Evolutionary conservation across 805 yeast species (phyloP).

Genomic region (Suhomyces emberorum): DNA sequence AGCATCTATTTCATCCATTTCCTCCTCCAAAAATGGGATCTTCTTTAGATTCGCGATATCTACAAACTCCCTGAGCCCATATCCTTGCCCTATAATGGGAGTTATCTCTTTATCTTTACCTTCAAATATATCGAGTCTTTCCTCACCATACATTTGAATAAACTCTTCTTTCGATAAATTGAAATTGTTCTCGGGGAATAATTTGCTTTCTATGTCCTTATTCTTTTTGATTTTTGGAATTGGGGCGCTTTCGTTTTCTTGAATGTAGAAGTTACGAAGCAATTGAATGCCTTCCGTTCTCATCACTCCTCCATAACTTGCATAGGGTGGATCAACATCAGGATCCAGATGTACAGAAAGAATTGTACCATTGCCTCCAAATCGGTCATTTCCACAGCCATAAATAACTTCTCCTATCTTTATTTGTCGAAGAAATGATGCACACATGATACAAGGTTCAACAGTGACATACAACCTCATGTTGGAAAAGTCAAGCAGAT

Average conservation of each 20-base stretch:
- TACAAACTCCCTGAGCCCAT: constrained; percentile 13
- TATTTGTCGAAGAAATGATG: constrained; percentile 80
- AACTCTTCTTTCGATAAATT: constrained; percentile 56
- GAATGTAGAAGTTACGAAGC: constrained; percentile 77
- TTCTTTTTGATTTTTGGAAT: constrained; percentile 70
- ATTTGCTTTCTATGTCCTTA: constrained; percentile 53
- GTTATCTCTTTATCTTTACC: constrained; percentile 22
- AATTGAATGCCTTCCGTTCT: constrained; percentile 81
- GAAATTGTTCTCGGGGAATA: constrained; percentile 54
- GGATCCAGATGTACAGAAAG: constrained; percentile 42
- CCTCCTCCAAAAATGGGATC: constrained; percentile 12
- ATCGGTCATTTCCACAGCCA: constrained; percentile 93
- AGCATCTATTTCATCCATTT: constrained; percentile 13
- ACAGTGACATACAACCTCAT: constrained; percentile 86
- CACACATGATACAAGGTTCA: constrained; percentile 99
- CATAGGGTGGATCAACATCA: constrained; percentile 34
- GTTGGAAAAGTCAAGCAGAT: constrained; percentile 41
- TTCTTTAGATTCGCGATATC: constrained; percentile 2
- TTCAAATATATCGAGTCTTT: constrained; percentile 14
- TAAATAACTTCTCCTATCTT: constrained; percentile 72
- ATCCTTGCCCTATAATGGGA: constrained; percentile 20
- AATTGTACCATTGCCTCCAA: constrained; percentile 96
- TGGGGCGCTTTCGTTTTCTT: constrained; percentile 85
- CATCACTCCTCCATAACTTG: constrained; percentile 71
- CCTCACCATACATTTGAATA: constrained; percentile 45